Evolutionary conservation across 2,329 filamentous ascomycete genomes (phyloP).

Genomic region (Colletotrichum tofieldiae): DNA sequence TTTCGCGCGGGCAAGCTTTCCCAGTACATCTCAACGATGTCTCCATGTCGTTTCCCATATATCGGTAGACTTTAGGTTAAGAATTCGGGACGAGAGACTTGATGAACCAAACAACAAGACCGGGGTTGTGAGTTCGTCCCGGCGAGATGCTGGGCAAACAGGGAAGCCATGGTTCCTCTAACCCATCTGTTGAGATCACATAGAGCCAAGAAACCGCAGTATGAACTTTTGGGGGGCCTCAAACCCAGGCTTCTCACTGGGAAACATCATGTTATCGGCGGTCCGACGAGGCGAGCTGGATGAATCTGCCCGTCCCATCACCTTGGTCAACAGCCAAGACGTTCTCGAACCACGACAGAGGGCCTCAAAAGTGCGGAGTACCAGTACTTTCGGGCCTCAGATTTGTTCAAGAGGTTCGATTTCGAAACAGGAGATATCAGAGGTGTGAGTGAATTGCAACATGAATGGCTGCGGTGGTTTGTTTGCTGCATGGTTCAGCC

Average conservation of each 20-base stretch:
- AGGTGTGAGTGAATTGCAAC: background rate
- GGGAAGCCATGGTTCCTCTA: background rate
- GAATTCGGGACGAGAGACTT: background rate
- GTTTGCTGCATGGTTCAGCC: background rate
- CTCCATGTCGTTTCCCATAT: background rate
- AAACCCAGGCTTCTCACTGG: too few relatives aligned
- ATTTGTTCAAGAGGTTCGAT: background rate
- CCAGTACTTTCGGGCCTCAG: background rate
- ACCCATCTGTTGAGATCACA: background rate
- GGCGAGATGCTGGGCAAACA: background rate
- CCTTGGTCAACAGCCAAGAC: background rate
- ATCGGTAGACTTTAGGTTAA: background rate
- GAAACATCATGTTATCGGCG: background rate
- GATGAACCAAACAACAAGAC: too few relatives aligned
- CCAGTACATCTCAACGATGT: background rate
- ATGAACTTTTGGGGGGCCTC: too few relatives aligned
- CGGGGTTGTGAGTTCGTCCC: background rate
- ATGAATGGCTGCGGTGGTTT: background rate
- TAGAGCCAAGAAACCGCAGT: too few relatives aligned
- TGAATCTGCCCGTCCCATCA: too few relatives aligned
- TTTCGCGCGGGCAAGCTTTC: background rate
- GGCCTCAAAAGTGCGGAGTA: background rate
- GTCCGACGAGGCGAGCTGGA: background rate
- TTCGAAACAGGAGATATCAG: background rate
- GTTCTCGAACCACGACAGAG: background rate